Base-by-base conservation (phyloP, 495 filamentous ascomycete species). In the Cryomyces antarcticus region DNA sequence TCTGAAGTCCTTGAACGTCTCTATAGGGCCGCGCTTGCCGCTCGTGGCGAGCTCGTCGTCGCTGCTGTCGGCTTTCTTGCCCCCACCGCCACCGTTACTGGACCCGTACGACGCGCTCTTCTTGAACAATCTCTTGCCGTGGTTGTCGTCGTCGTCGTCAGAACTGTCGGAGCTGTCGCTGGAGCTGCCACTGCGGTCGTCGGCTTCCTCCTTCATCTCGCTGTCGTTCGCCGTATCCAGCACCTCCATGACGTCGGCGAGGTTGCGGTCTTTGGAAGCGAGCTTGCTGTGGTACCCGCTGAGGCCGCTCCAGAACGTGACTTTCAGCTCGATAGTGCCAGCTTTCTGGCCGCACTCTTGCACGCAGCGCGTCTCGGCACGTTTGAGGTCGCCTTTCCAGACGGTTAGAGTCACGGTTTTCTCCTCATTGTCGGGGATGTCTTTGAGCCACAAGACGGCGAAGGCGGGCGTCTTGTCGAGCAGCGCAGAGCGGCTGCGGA, bases 401-500 rank as follows among this genome's bases (percentile, higher is more conserved):
- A 83, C 67, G 29, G 67, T 58, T 5, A 83, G 42, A 7, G 47
- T 58, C 6, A 77, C 54, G 0, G 59, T 67, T 24, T 62, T 50
- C 17, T 73, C 67, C 52, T 78, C 71, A 37, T 77, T 75, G 42
- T 83, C 78, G 0, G 65, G 65, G 0, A 83, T 60, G 28, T 77
- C 70, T 37, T 70, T 67, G 10, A 82, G 63, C 78, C 79, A 82
- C 6, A 81, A 54, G 4, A 80, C 60, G 0, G 69, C 74, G 40
- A 80, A 72, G 0, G 71, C 78, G 0, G 69, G 57, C 0, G 68
- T 73, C 29, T 68, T 69, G 40, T 77, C 71, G 0, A 57, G 49
- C 24, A 67, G 56, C 0, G 73, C 33, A 11, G 63, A 66, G 47
- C 69, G 58, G 10, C 63, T 60, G 53, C 61, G 50, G 46, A 81